Percentiles rank a stretch among this genome's conserved stretches.
Evolutionary conservation across 345 rosid species (phyloP).

Genomic region (Raphanus raphanistrum): DNA sequence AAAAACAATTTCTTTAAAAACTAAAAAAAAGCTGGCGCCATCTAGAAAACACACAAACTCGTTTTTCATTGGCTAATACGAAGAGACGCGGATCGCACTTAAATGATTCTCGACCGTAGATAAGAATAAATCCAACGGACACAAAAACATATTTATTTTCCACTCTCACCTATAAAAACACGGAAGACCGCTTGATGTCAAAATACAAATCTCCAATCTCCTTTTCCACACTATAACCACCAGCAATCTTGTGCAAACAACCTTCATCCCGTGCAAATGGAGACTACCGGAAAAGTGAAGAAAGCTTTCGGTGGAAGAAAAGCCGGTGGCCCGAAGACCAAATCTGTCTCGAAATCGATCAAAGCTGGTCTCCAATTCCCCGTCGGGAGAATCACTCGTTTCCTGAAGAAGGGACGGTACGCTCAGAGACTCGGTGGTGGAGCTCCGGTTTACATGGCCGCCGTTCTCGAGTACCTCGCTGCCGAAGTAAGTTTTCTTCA

Average conservation of each 20-base stretch:
- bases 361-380: constrained; percentile 88
- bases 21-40: background rate
- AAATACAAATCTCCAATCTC: background rate
- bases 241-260: constrained; percentile 18
- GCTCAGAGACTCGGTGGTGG: constrained; percentile 73
- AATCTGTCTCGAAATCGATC: constrained; percentile 67
- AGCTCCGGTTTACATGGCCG: constrained; percentile 87
- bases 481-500: constrained; percentile 54
- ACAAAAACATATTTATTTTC: too few species aligned
- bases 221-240: background rate
- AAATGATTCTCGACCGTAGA: constrained; percentile 1
- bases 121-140: constrained; percentile 13
- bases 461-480: constrained; percentile 84
- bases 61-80: constrained; percentile 4
- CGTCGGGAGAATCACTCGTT: constrained; percentile 82
- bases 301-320: constrained; percentile 83
- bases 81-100: background rate
- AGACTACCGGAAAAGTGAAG: constrained; percentile 57
- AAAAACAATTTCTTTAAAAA: too few species aligned
- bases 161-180: background rate
- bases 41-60: background rate
- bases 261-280: constrained; percentile 63
- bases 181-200: background rate
- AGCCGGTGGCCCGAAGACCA: constrained; percentile 73
- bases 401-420: constrained; percentile 74